Conservation (phyloP, 352 stramenopile species). For the Globisporangium perplexum region DNA sequence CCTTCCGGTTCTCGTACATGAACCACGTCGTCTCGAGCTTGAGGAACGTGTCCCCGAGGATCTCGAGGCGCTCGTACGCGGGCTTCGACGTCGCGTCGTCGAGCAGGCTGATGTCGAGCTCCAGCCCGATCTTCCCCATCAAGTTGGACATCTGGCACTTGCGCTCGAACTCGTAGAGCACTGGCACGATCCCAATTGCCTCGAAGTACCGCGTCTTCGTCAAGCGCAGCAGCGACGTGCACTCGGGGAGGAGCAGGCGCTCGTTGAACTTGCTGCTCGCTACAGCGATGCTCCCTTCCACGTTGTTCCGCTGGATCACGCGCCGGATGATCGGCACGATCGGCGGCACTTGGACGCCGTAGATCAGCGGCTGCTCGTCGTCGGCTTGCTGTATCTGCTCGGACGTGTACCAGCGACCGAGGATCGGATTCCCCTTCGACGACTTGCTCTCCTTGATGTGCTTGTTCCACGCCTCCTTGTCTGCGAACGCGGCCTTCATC, state of each 20-base stretch:
- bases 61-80: slow-evolving; percentile 78
- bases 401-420: slow-evolving; percentile 70
- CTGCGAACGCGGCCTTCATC: slow-evolving; percentile 36
- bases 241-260: slow-evolving; percentile 63
- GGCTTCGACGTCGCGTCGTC: slow-evolving; percentile 83
- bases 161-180: slow-evolving; percentile 86
- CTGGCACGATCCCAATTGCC: slow-evolving; percentile 72
- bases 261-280: slow-evolving; percentile 73
- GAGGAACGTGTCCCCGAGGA: slow-evolving; percentile 77
- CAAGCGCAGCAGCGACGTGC: slow-evolving; percentile 55
- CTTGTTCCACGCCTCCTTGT: slow-evolving; percentile 38
- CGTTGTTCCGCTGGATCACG: slow-evolving; percentile 75
- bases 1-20: slow-evolving; percentile 66
- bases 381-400: slow-evolving; percentile 58
- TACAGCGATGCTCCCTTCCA: slow-evolving; percentile 50
- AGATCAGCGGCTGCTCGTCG: slow-evolving; percentile 47
- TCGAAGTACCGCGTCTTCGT: slow-evolving; percentile 74
- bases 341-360: slow-evolving; percentile 63
- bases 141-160: slow-evolving; percentile 86
- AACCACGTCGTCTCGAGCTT: slow-evolving; percentile 87
- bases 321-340: slow-evolving; percentile 80
- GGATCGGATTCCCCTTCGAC: slow-evolving; percentile 59
- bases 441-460: slow-evolving; percentile 68
- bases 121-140: slow-evolving; percentile 71
- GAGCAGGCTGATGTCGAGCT: slow-evolving; percentile 68